Evolutionary conservation across 75 land plant genomes (phyloP).

Genomic region (Isoetes taiwanensis): DNA sequence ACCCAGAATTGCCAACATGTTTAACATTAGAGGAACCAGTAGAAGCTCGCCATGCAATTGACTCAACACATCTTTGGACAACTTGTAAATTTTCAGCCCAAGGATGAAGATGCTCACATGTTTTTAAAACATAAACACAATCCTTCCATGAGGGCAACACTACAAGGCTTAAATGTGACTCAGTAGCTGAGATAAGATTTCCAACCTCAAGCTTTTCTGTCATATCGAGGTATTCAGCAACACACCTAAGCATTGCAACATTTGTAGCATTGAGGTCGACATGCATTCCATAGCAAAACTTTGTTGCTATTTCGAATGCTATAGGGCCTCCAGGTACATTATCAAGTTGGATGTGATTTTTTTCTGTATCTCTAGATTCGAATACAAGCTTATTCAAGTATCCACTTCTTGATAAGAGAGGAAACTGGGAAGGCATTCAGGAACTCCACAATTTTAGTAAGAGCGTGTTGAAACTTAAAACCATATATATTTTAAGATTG

Average conservation of each 20-base stretch:
- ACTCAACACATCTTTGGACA: background rate
- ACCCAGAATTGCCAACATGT: no score
- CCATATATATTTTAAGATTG: background rate
- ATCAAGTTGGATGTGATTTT: background rate
- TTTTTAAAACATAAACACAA: background rate
- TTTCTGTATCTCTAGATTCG: background rate
- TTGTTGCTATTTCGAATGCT: background rate
- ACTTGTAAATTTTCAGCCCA: constrained; percentile 3
- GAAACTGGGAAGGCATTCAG: background rate
- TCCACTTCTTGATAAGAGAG: background rate
- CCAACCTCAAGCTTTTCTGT: background rate
- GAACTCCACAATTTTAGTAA: no score
- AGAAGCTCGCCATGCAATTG: constrained; percentile 33
- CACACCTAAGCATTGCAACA: background rate
- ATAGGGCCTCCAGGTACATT: background rate
- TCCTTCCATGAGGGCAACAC: constrained; percentile 3
- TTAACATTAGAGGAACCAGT: no score
- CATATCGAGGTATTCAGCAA: background rate
- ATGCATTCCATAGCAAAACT: background rate
- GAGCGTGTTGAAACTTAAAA: no score
- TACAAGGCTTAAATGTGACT: background rate
- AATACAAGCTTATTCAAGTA: background rate
- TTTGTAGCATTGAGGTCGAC: background rate
- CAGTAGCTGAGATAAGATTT: background rate
- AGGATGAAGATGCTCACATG: background rate